A percentile compares a stretch with the other conserved stretches of the same genome.
Evolutionary conservation across 106 monocot species (phyloP).

Genomic region (Dendrobium officinale): DNA sequence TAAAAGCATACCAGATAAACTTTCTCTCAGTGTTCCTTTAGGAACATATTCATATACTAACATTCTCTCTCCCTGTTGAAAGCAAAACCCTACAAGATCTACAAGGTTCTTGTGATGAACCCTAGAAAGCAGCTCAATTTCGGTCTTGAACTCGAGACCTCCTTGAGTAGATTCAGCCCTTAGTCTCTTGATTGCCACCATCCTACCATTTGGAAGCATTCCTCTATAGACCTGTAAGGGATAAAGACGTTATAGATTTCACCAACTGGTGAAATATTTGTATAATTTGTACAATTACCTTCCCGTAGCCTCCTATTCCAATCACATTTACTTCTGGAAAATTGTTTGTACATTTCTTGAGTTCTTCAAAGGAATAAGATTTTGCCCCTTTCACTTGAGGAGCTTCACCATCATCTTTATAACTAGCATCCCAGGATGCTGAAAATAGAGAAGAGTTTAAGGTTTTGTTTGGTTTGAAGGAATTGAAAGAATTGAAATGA

Average conservation of each 20-base stretch:
- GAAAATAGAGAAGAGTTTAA: constrained; percentile 5
- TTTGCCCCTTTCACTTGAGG: constrained; percentile 66
- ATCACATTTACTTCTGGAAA: constrained; percentile 53
- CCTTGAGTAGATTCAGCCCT: constrained; percentile 48
- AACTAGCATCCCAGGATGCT: constrained; percentile 53
- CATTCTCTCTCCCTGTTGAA: constrained; percentile 55
- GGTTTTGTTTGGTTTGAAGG: too few species aligned
- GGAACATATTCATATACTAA: constrained; percentile 59
- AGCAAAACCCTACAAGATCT: constrained; percentile 52
- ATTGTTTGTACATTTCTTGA: constrained; percentile 54
- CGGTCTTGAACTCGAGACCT: constrained; percentile 61
- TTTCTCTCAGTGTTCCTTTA: constrained; percentile 51
- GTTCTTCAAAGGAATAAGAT: constrained; percentile 61
- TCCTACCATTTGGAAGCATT: constrained; percentile 34
- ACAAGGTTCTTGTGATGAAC: constrained; percentile 59
- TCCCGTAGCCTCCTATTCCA: constrained; percentile 64
- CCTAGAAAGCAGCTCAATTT: constrained; percentile 62
- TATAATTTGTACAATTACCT: constrained; percentile 23
- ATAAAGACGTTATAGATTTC: not conserved
- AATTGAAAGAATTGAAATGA: too few species aligned
- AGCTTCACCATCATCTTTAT: constrained; percentile 36
- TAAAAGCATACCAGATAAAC: constrained; percentile 23
- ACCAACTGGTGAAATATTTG: not conserved
- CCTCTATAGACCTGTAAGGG: constrained; percentile 53
- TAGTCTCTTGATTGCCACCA: constrained; percentile 54